Evolutionary conservation across 176 grass and related monocot genomes (phyloP), one percentile per base, ranked within the genome.

Genomic region (Avena eriantha): DNA sequence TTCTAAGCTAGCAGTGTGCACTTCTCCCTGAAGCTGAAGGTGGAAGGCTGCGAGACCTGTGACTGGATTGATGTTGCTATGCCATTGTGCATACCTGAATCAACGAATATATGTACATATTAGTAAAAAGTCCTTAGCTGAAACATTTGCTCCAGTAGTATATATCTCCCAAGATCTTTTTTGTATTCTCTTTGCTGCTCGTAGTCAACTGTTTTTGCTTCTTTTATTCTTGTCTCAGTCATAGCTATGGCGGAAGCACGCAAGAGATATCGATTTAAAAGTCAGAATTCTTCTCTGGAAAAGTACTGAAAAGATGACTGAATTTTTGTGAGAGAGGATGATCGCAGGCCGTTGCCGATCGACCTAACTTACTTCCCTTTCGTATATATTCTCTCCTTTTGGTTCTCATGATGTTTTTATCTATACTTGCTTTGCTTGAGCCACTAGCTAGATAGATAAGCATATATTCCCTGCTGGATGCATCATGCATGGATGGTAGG

Each of bases 31-130:
- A 4, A 46, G 74, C 35, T 41, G 35, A 79, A 51, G 8, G 23
- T 24, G 21, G 21, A 22, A 45, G 45, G 46, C 63, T 78, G 33
- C 74, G 22, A 26, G 22, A 74, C 33, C 66, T 69, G 51, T 64
- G 60, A 64, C 60, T 64, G 60, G 66, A 22, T n/a, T 3, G 2
- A 17, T 73, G 39, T 5, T 39, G 35, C 49, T 49, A 50, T 72
- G 80, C 57, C 12, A 7, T 18, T 12, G 51, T 65, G 61, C n/a
- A 47, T 70, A 35, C 39, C 53, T 61, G 26, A n/a, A 79, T 24
- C 72, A 65, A 33, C 53, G 17, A 17, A 84, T 84, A 84, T 84
- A 76, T 29, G 46, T 75, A 31, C 23, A 70, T 76, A 51, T 8
- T 33, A 66, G 41, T 84, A 65, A 89, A 65, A 89, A 76, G 65